Evolutionary conservation across 768 basidiomycete genomes (phyloP).

Genomic region (Lentinula sp.): DNA sequence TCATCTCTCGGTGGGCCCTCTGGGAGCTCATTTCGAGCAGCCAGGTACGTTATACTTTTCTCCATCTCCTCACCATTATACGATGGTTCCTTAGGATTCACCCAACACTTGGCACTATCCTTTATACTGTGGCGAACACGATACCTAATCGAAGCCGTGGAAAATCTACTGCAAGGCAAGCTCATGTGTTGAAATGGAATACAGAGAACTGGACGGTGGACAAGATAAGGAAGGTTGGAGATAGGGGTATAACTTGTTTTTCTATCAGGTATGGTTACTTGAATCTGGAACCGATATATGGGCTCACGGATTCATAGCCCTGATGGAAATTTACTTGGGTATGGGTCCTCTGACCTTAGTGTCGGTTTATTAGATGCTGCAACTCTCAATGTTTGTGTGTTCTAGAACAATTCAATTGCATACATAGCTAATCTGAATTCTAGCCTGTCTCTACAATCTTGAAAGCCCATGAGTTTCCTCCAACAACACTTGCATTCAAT

Average conservation of each 20-base stretch:
- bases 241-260: conserved; percentile 80
- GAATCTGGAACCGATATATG: background rate
- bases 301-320: conserved; percentile 35
- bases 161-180: conserved; percentile 51
- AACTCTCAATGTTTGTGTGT: conserved; percentile 54
- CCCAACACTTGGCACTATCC: conserved; percentile 22
- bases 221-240: conserved; percentile 66
- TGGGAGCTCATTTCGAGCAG: conserved; percentile 60
- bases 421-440: conserved; percentile 3
- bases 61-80: too few species aligned
- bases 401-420: background rate
- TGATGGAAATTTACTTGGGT: conserved; percentile 79
- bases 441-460: conserved; percentile 86
- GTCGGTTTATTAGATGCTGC: conserved; percentile 79
- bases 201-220: conserved; percentile 60
- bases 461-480: conserved; percentile 92
- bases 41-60: conserved; percentile 30
- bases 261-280: conserved; percentile 66
- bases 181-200: conserved; percentile 72
- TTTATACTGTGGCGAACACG: conserved; percentile 74
- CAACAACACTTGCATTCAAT: conserved; percentile 86
- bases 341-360: conserved; percentile 81
- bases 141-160: conserved; percentile 50
- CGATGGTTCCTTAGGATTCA: background rate
- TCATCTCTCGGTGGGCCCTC: conserved; percentile 34